Evolutionary conservation across 352 stramenopile species (phyloP).

Genomic region (Phytophthora parvispora): DNA sequence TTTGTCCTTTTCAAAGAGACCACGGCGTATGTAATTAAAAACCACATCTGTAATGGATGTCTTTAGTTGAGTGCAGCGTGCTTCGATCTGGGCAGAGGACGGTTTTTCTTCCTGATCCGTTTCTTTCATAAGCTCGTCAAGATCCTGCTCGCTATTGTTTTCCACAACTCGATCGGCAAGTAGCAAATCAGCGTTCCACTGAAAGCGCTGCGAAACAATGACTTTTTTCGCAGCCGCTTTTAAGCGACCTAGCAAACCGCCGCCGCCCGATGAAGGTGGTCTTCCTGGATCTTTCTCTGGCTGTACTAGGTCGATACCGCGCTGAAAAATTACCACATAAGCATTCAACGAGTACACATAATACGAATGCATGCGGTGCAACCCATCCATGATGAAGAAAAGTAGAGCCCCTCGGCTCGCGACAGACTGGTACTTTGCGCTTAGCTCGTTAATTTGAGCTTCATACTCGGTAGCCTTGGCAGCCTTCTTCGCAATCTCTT

Average conservation of each 20-base stretch:
- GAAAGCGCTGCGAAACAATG: constrained; percentile 86
- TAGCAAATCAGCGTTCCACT: constrained; percentile 89
- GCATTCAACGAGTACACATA: constrained; percentile 97
- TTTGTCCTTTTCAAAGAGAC: constrained; percentile 96
- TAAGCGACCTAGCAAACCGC: constrained; percentile 65
- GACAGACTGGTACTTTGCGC: constrained; percentile 94
- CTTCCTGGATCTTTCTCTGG: constrained; percentile 38
- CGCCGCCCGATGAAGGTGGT: constrained; percentile 17
- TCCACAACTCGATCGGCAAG: constrained; percentile 76
- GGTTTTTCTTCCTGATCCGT: constrained; percentile 75
- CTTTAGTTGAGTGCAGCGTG: constrained; percentile 66
- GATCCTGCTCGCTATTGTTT: constrained; percentile 58
- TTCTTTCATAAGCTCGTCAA: constrained; percentile 71
- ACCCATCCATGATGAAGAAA: constrained; percentile 96
- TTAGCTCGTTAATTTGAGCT: constrained; percentile 86
- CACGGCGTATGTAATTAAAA: constrained; percentile 96
- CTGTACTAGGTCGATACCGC: constrained; percentile 93
- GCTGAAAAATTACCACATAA: constrained; percentile 97
- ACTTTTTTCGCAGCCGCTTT: constrained; percentile 89
- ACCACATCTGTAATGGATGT: constrained; percentile 87
- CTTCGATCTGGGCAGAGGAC: constrained; percentile 57
- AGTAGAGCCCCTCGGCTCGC: constrained; percentile 93
- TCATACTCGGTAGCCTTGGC: constrained; percentile 84
- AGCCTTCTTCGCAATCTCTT: constrained; percentile 86
- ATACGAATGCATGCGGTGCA: constrained; percentile 95